Base-by-base conservation (phyloP, 371 early-diverging fungal genomes). In the Haplosporangium sp. region DNA sequence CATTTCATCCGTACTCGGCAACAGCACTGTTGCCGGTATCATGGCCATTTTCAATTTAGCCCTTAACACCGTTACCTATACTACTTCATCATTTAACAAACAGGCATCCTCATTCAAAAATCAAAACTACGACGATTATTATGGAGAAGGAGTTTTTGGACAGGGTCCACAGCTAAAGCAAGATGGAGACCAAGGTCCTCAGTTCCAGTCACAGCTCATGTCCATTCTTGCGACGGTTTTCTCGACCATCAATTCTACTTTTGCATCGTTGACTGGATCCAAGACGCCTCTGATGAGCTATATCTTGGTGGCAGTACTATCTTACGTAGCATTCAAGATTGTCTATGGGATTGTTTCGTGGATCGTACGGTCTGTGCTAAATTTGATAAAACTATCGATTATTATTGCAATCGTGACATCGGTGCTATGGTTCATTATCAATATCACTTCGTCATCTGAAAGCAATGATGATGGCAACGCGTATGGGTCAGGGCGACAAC, bases 281-380 rank as follows among this genome's bases (percentile, higher is more conserved):
- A 60, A 67, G 19, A 79, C 79, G 1, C 79, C 79, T 20, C 44
- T 79, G 68, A 79, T 71, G 0, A 79, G 74, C 19, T 79, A 79
- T 42, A 74, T 79, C 56, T 48, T 69, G 11, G 7, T 74, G 40
- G 74, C 71, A 10, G 13, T 79, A 5, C 39, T 79, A 13, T 67
- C 74, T 8, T 79, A 79, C 37, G 35, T 79, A 10, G 71, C 58
- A 48, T 79, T 79, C 61, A 56, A 37, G 8, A 74, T 79, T 44
- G 53, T 74, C 57, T 79, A 79, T 50, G 71, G 71, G 8, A 10
- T 79, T 56, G 65, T 79, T 17, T 63, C 70, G 8, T 71, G 74
- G 71, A 56, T 79, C 13, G 65, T 79, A 15, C 74, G 74, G 42
- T 79, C 79, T 44, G 74, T 79, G 35, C 35, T 79, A 9, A 79